Evolutionary conservation across 1,139 yeast genomes (phyloP).

Genomic region (Yamadazyma diospyri): DNA sequence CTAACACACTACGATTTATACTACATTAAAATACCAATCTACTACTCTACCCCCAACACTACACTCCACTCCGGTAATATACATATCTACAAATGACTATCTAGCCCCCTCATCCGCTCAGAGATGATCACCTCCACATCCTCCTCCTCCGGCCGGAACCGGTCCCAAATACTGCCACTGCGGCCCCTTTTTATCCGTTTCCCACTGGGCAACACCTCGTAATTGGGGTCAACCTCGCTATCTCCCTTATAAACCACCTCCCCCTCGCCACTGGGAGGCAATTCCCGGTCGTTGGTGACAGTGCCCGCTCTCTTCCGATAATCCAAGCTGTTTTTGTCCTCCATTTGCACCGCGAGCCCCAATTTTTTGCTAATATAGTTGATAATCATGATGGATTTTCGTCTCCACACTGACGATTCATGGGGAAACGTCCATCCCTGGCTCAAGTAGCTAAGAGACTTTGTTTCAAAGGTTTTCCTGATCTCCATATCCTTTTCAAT

Average conservation of each 20-base stretch:
- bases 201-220: conserved; percentile 70
- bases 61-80: too few relatives aligned
- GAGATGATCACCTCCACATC: conserved; percentile 61
- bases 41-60: too few relatives aligned
- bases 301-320: conserved; percentile 52
- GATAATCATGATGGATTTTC: conserved; percentile 5
- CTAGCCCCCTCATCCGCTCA: conserved; percentile 32
- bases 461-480: conserved; percentile 67
- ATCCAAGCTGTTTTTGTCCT: conserved; percentile 22
- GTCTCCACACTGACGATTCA: conserved; percentile 29
- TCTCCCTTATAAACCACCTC: conserved; percentile 27
- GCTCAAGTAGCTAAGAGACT: conserved; percentile 65
- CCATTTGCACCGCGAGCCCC: conserved; percentile 9
- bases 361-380: conserved; percentile 8
- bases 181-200: conserved; percentile 38
- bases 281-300: conserved; percentile 39
- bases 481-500: conserved; percentile 69
- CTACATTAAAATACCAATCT: too few relatives aligned
- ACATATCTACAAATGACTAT: too few relatives aligned
- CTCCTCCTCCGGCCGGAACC: conserved; percentile 27
- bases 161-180: conserved; percentile 22
- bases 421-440: conserved; percentile 77
- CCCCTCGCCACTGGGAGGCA: conserved; percentile 52
- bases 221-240: conserved; percentile 17
- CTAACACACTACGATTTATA: too few relatives aligned